These are phyloP conservation scores for Geranium incanum DNA, from an alignment of 441 rosid species.

Conservation along the genomic window DNA sequence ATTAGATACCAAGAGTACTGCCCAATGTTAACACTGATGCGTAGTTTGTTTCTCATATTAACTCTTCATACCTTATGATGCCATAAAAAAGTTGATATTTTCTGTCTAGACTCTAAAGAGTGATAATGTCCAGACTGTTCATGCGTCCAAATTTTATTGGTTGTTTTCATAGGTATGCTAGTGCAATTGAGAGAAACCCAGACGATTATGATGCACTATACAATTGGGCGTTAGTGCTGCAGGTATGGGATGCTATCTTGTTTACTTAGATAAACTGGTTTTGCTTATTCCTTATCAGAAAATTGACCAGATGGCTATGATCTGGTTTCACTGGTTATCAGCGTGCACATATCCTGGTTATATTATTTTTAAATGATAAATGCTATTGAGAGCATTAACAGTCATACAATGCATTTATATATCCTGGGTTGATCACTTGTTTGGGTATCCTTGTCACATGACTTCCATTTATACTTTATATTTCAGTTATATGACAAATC, in stretches of 20 bases:
- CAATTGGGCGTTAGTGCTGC: slow-evolving; percentile 98
- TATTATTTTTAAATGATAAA: neutral
- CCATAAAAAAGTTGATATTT: neutral
- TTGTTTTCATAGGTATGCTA: slow-evolving; percentile 63
- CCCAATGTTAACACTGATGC: neutral
- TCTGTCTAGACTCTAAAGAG: neutral
- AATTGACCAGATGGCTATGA: neutral
- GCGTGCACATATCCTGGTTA: neutral
- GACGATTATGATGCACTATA: slow-evolving; percentile 92
- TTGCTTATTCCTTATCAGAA: neutral
- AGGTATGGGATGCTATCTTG: slow-evolving; percentile 41
- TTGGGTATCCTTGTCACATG: neutral
- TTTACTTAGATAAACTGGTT: slow-evolving; percentile 1
- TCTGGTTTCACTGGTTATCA: slow-evolving; percentile 6
- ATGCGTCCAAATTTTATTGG: neutral
- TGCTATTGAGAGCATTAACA: neutral
- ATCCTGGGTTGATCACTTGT: neutral
- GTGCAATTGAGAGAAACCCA: slow-evolving; percentile 79
- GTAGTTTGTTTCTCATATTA: neutral
- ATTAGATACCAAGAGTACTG: neutral
- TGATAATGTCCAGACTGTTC: neutral
- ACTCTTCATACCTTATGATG: neutral
- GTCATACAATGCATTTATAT: slow-evolving; percentile 3
- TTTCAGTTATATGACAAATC: neutral
- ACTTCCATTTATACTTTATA: neutral